Base-by-base conservation (phyloP, 148 eudicot genomes). In the Oxyria digyna region DNA sequence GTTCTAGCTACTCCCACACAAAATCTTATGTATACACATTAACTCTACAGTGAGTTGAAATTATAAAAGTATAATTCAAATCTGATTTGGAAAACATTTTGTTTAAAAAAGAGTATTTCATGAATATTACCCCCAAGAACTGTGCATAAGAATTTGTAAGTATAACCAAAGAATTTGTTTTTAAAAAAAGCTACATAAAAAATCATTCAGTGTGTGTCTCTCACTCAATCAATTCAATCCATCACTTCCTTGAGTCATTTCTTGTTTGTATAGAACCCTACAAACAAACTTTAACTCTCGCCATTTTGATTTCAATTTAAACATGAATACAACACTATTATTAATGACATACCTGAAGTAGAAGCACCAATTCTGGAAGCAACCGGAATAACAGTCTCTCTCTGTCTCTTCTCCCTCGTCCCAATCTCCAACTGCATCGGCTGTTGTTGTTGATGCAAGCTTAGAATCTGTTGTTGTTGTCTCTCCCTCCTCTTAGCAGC, bases 401-500 rank as follows among this genome's bases (percentile, higher is more conserved):
- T 57, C 14, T 12, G 64, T 8, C 64, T 10, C 18, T 57, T 57
- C 3, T 59, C 65, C 7, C 37, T 59, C 37, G 7, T 59, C n/a
- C 65, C 65, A 20, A 38, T 41, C 43, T 66, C 46, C 69, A 63
- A 71, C 8, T 73, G 76, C 3, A 71, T 20, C 10, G 4, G 24
- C 1, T 32, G 68, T 17, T 32, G 68, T 7, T 32, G 68, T 0
- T 38, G 67, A 0, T 31, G 82, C 7, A 52, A 52, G 29, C 24
- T 9, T 76, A 0, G 75, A 42, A 21, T 76, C 12, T 27, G 69
- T 74, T 73, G 79, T 1, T 78, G 95, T 6, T 81, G 91, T 38
- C 96, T 65, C 46, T 94, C 98, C 1, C 98, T 77, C 42, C 98
- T 71, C 50, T 79, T 86, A 0, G 97, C 85, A 40, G 98, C 97